Evolutionary conservation across 2,329 filamentous ascomycete species (phyloP), one percentile per base, ranked within the genome.

Genomic region (Aureobasidium uvarum): DNA sequence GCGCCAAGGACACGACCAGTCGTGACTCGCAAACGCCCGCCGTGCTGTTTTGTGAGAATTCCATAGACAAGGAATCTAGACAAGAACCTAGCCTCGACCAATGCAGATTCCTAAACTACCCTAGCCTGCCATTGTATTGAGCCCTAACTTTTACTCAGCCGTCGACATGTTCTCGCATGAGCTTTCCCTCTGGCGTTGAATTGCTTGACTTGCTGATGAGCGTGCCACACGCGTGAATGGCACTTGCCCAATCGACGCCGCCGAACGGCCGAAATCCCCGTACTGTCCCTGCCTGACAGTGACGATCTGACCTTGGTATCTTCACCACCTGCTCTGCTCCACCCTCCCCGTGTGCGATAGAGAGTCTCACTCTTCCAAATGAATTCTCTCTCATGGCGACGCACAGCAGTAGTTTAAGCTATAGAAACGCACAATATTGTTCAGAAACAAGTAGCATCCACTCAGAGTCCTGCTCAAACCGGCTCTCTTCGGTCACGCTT

Each of bases 41-140:
- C 43, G 14, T 31, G 48, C 18, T 36, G 31, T 52, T 52, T 51
- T 10, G 18, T 23, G 33, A 45, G 54, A 33, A 58, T 58, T 58
- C 54, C 54, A 58, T 39, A 58, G 54, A n/a, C 14, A 54, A 54
- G 50, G 50, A 54, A 54, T 54, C 50, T 38, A 38, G n/a, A 23
- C 3, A 33, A 16, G 41, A 14, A 58, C 31, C 54, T 36, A 43
- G 25, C 11, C 55, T 36, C 18, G 39, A 23, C 16, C 39, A 45
- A 58, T 48, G 41, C n/a, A 60, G 31, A 36, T 60, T 60, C 56
- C 41, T 18, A 60, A 11, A 36, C 11, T 36, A 36, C 33, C 10
- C 28, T 33, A 60, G 56, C 43, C 56, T 20, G 16, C 2, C 36
- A 56, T 33, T 58, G 38, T 20, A n/a, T 51, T 25, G 48, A 51